Evolutionary conservation across 768 basidiomycete genomes (phyloP), one percentile per base, ranked within the genome.

Genomic region (Naematelia encephala): DNA sequence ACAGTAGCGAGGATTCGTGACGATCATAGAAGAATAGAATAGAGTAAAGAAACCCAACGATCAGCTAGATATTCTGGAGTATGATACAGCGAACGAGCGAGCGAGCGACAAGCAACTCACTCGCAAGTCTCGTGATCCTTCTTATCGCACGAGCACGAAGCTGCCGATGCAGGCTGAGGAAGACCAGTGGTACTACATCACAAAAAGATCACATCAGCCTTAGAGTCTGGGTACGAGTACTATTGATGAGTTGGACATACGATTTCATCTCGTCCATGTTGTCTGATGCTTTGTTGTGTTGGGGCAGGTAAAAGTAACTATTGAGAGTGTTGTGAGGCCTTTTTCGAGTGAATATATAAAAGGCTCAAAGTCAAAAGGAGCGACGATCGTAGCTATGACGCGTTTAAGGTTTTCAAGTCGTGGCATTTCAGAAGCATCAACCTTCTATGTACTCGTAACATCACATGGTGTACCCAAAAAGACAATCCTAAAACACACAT

Each of bases 81-180:
- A n/a, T n/a, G 29, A 28, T 13, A 10, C 27, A 0, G 22, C 13
- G 3, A 27, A 12, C 22, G 45, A 23, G n/a, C n/a, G n/a, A n/a
- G n/a, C n/a, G n/a, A n/a, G n/a, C n/a, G n/a, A n/a, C n/a, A 14
- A 4, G 12, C 10, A 12, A 66, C 69, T 66, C 49, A 71, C 69
- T 56, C 45, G 69, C 69, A 71, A 43, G 66, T 52, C 45, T 60
- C 34, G 26, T 34, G 22, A 26, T 62, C 60, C 13, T 56, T 56
- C n/a, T 57, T 60, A 57, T 54, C 34, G 51, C 64, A 70, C 13
- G 63, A 65, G 61, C 68, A 69, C 21, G 51, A 23, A 19, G 62
- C 62, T 14, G 68, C 51, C n/a, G 51, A 45, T 23, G 67, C 42
- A 16, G 67, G 63, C 19, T 48, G 55, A 42, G 67, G 63, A n/a